These are phyloP conservation scores for Claviceps quebecensis DNA, from an alignment of 2,329 filamentous ascomycete genomes.

Conservation along the genomic window DNA sequence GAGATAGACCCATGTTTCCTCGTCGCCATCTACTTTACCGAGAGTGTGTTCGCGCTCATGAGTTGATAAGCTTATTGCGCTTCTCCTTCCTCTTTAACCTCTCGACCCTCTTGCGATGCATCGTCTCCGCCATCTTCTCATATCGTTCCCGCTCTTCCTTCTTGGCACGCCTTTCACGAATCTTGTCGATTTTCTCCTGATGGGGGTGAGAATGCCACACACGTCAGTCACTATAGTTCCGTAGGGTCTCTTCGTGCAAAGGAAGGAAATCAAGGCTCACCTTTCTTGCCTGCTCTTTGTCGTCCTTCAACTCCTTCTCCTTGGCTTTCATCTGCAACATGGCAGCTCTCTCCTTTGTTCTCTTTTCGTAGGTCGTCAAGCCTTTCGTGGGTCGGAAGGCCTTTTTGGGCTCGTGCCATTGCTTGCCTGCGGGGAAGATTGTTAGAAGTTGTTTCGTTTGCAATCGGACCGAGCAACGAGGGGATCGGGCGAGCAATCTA, in stretches of 20 bases:
- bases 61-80: constrained; percentile 72
- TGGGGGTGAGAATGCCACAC: constrained; percentile 4
- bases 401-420: constrained; percentile 76
- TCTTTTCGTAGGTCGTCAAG: constrained; percentile 64
- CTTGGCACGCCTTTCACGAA: constrained; percentile 72
- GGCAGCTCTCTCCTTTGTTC: constrained; percentile 54
- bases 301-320: constrained; percentile 90
- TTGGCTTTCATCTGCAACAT: constrained; percentile 73
- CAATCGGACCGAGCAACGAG: not conserved
- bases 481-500: constrained; percentile 23
- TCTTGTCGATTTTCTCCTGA: constrained; percentile 60
- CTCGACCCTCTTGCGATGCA: constrained; percentile 93
- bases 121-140: constrained; percentile 89
- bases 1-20: not conserved
- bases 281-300: constrained; percentile 81
- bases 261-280: constrained; percentile 31
- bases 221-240: not conserved
- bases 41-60: constrained; percentile 12
- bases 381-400: constrained; percentile 74
- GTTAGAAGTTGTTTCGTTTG: constrained; percentile 4
- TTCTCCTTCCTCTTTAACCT: constrained; percentile 90
- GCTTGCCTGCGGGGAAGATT: constrained; percentile 54
- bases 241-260: no score
- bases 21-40: not conserved
- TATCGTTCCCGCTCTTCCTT: constrained; percentile 92